phyloP scores from a whole-genome alignment of 148 eudicot species.

The Vaccinium corymbosum region DNA sequence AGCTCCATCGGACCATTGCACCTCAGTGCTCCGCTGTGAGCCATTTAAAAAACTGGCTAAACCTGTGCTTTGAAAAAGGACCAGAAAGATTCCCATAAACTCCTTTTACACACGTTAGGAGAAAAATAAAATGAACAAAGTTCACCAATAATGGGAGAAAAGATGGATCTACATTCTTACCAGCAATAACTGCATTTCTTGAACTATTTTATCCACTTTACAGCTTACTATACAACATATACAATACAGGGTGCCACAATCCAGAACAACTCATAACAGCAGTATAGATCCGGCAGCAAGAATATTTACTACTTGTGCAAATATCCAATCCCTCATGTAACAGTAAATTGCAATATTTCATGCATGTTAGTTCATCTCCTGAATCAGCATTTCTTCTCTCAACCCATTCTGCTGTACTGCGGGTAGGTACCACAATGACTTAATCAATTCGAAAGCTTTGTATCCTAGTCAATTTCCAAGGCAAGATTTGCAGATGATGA shows the following conservation, averaged over 20 bases:
- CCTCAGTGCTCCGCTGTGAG: too few relatives aligned
- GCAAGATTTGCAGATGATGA: neutral
- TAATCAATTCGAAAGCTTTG: neutral
- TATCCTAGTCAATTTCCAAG: neutral
- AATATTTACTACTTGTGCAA: neutral
- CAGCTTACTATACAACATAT: neutral
- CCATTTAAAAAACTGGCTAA: neutral
- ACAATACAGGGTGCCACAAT: neutral
- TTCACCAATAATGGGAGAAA: neutral
- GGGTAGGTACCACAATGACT: neutral
- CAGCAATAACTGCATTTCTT: neutral
- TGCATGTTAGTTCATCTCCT: neutral
- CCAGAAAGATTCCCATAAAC: neutral
- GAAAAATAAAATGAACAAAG: neutral
- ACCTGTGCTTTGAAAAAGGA: neutral
- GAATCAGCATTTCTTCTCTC: neutral
- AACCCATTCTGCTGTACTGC: neutral
- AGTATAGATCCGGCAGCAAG: neutral
- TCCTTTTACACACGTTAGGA: neutral
- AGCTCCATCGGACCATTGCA: too few relatives aligned
- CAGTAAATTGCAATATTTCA: slow-evolving; percentile 1
- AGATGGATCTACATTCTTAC: too few relatives aligned
- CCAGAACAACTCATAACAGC: neutral
- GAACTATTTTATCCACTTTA: neutral
- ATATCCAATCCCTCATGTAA: neutral